A percentile compares a stretch with the other conserved stretches of the same genome.
Evolutionary conservation across 306 rosid species (phyloP).

Genomic region (Fagus crenata): DNA sequence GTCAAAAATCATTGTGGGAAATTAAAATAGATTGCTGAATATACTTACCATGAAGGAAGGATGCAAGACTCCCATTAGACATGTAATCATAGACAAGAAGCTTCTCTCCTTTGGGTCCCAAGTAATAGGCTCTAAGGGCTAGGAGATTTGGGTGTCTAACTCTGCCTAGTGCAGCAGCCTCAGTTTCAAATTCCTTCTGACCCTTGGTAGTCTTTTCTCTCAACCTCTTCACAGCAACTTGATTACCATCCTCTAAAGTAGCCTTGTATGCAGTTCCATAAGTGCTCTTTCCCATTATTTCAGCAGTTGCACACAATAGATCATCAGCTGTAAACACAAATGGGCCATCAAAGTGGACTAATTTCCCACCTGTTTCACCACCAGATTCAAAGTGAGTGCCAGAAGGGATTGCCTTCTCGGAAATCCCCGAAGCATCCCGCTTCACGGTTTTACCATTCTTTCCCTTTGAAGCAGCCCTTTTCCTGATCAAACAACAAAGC

Average conservation of each 20-base stretch:
- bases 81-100: slow-evolving; percentile 88
- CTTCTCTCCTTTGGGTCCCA: slow-evolving; percentile 78
- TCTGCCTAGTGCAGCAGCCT: slow-evolving; percentile 75
- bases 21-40: background rate
- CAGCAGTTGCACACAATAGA: slow-evolving; percentile 85
- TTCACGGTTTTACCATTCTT: slow-evolving; percentile 42
- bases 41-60: slow-evolving; percentile 84
- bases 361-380: slow-evolving; percentile 69
- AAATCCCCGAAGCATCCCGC: slow-evolving; percentile 39
- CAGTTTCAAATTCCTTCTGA: slow-evolving; percentile 77
- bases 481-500: slow-evolving; percentile 66
- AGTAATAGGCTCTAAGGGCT: slow-evolving; percentile 82
- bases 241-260: slow-evolving; percentile 76
- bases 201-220: slow-evolving; percentile 86
- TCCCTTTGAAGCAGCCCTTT: slow-evolving; percentile 54
- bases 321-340: slow-evolving; percentile 89
- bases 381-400: slow-evolving; percentile 57
- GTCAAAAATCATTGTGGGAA: background rate
- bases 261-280: slow-evolving; percentile 93
- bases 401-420: slow-evolving; percentile 50
- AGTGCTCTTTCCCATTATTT: slow-evolving; percentile 88
- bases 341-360: slow-evolving; percentile 90
- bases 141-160: slow-evolving; percentile 72
- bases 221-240: slow-evolving; percentile 87
- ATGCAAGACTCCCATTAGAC: slow-evolving; percentile 83